These are phyloP conservation scores for Dendrobium catenatum DNA, from an alignment of 106 monocot species.

Conservation along the genomic window DNA sequence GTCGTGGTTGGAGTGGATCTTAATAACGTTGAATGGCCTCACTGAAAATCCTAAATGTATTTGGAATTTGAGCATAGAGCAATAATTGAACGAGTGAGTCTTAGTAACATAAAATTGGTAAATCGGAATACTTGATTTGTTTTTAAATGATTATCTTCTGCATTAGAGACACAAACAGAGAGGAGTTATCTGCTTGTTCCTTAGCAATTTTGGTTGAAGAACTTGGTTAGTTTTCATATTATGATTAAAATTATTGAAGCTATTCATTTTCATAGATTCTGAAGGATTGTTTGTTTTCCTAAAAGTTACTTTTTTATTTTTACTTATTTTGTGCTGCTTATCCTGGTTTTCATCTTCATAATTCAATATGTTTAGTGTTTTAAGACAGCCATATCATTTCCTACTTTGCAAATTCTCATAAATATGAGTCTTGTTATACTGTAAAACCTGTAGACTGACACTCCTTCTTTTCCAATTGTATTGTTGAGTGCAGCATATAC, in stretches of 20 bases:
- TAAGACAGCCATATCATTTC: neutral
- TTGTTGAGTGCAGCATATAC: slow-evolving; percentile 47
- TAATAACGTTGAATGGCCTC: neutral
- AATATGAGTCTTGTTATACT: neutral
- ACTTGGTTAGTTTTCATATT: neutral
- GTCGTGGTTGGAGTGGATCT: neutral
- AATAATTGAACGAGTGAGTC: neutral
- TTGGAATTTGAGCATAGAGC: neutral
- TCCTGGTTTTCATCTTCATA: too few relatives aligned
- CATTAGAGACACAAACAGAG: neutral
- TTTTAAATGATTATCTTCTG: neutral
- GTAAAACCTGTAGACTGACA: neutral
- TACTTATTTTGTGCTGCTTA: neutral
- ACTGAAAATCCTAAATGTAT: neutral
- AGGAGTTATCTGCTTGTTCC: neutral
- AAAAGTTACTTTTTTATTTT: neutral
- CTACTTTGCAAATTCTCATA: neutral
- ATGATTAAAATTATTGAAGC: neutral
- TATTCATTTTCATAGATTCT: neutral
- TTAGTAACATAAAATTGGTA: neutral
- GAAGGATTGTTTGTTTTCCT: neutral
- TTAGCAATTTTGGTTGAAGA: neutral
- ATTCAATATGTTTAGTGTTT: too few relatives aligned
- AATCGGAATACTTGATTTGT: too few relatives aligned
- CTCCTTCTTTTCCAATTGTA: neutral